Percentiles rank a stretch among this genome's conserved stretches.
Evolutionary conservation across 164 flowering plant genomes (phyloP).

Genomic region (Umbilicus rupestris): DNA sequence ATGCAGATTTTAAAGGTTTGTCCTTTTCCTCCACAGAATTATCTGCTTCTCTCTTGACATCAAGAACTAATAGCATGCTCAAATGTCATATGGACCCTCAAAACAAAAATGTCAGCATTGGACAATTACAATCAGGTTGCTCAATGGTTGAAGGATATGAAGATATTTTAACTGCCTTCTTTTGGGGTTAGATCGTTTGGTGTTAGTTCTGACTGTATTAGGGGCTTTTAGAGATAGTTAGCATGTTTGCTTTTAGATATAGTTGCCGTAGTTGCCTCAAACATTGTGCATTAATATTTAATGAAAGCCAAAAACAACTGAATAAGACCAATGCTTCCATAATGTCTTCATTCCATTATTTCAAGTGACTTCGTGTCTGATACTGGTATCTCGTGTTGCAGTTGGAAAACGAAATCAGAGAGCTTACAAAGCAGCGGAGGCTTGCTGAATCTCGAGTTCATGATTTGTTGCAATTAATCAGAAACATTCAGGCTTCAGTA

Average conservation of each 20-base stretch:
- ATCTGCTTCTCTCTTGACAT: not conserved
- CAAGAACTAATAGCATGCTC: not conserved
- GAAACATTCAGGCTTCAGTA: not conserved
- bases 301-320: not conserved
- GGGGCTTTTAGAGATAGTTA: too few species aligned
- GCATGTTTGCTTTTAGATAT: too few species aligned
- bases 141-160: too few species aligned
- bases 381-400: constrained; percentile 14
- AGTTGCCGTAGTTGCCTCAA: too few species aligned
- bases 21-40: not conserved
- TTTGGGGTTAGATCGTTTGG: too few species aligned
- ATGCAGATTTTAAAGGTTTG: constrained; percentile 8
- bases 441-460: constrained; percentile 6
- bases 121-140: too few species aligned
- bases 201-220: too few species aligned
- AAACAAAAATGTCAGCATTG: too few species aligned
- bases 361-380: constrained; percentile 9
- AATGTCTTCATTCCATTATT: not conserved
- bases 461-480: constrained; percentile 1
- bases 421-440: constrained; percentile 8
- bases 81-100: too few species aligned
- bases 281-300: too few species aligned
- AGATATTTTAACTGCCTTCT: too few species aligned
- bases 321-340: not conserved
- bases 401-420: constrained; percentile 13